Conservation (phyloP, 805 yeast genomes). For the Candida ipomoeae region DNA sequence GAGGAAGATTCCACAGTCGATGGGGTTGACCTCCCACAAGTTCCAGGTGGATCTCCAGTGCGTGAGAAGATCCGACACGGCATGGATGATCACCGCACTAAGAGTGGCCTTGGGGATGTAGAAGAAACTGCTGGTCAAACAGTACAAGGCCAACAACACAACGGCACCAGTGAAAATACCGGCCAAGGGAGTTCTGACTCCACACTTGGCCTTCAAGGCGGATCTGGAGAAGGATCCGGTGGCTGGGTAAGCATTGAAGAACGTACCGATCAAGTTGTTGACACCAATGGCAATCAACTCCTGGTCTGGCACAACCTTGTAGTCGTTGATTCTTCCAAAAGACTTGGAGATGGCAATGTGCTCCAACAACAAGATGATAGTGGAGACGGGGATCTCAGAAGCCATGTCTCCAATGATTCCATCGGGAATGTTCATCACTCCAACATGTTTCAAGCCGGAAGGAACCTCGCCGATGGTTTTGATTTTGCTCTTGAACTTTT, state of each 20-base stretch:
- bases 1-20: slow-evolving; percentile 69
- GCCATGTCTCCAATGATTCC: slow-evolving; percentile 61
- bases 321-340: slow-evolving; percentile 88
- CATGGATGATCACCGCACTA: slow-evolving; percentile 86
- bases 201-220: slow-evolving; percentile 91
- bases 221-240: slow-evolving; percentile 95
- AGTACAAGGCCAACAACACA: slow-evolving; percentile 81
- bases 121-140: slow-evolving; percentile 77
- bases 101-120: slow-evolving; percentile 88
- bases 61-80: slow-evolving; percentile 81
- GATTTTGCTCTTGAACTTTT: slow-evolving; percentile 43
- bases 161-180: slow-evolving; percentile 88
- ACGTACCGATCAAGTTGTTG: slow-evolving; percentile 84
- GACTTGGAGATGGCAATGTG: slow-evolving; percentile 93
- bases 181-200: slow-evolving; percentile 90
- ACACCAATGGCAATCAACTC: slow-evolving; percentile 92
- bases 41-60: slow-evolving; percentile 61
- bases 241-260: slow-evolving; percentile 91
- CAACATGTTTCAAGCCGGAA: slow-evolving; percentile 73
- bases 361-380: slow-evolving; percentile 77
- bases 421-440: slow-evolving; percentile 61
- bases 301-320: slow-evolving; percentile 88
- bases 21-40: slow-evolving; percentile 69
- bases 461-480: slow-evolving; percentile 75
- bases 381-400: slow-evolving; percentile 79